A percentile compares a stretch with the other conserved stretches of the same genome.
Evolutionary conservation across 2,329 filamentous ascomycete species (phyloP).

Genomic region (Plenodomus biglobosus): DNA sequence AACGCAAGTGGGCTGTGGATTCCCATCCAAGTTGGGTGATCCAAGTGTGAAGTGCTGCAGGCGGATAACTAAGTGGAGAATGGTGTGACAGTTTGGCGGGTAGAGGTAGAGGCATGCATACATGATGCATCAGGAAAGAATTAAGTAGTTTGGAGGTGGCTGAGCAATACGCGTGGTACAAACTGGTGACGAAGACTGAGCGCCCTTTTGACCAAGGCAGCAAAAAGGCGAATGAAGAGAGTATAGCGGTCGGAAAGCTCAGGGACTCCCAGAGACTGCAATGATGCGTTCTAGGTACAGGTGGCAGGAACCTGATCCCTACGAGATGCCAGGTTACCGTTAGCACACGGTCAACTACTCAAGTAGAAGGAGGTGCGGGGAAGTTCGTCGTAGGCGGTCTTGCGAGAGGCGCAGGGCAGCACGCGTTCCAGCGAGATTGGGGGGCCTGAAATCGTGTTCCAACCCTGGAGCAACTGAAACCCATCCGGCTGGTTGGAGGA

Average conservation of each 20-base stretch:
- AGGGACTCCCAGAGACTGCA: too few relatives aligned
- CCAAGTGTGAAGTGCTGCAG: background rate
- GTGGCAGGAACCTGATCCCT: too few relatives aligned
- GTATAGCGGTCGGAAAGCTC: background rate
- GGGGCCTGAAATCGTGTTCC: too few relatives aligned
- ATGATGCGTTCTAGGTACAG: too few relatives aligned
- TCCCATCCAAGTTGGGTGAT: background rate
- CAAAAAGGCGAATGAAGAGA: background rate
- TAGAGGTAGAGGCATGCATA: background rate
- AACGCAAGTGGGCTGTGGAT: background rate
- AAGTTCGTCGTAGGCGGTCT: too few relatives aligned
- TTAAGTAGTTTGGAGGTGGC: slow-evolving; percentile 4
- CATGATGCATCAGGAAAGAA: background rate
- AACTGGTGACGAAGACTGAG: background rate
- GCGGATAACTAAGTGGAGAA: slow-evolving; percentile 4
- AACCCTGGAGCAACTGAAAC: too few relatives aligned
- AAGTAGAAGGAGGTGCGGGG: too few relatives aligned
- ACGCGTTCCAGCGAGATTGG: too few relatives aligned
- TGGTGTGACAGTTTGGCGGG: background rate
- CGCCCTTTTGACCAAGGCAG: background rate
- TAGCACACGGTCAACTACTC: too few relatives aligned
- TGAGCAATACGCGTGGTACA: slow-evolving; percentile 8
- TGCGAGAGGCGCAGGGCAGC: too few relatives aligned
- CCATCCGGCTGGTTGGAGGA: background rate
- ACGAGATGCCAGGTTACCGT: too few relatives aligned